Evolutionary conservation across 2,329 filamentous ascomycete species (phyloP).

Genomic region (Pestalotiopsis sp.): DNA sequence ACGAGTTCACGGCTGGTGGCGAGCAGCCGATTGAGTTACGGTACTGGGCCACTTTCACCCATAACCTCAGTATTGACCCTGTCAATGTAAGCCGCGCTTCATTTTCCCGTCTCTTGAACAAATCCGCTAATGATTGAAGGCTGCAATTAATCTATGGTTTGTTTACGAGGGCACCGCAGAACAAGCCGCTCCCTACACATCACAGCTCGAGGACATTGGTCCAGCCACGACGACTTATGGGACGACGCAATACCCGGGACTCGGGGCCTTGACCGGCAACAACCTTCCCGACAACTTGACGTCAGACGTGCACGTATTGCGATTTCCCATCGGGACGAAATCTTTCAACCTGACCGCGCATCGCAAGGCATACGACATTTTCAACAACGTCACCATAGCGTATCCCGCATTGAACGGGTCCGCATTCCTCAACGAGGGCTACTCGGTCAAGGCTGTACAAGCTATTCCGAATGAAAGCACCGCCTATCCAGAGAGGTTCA

Average conservation of each 20-base stretch:
- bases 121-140: background rate
- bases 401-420: constrained; percentile 1
- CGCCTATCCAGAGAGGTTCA: constrained; percentile 10
- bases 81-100: background rate
- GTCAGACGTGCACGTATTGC: background rate
- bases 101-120: no score
- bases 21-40: constrained; percentile 12
- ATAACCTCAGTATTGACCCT: constrained; percentile 3
- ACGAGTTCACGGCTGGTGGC: constrained; percentile 9
- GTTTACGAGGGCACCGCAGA: constrained; percentile 9
- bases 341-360: constrained; percentile 9
- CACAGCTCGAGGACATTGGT: constrained; percentile 1
- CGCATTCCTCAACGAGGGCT: constrained; percentile 8
- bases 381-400: constrained; percentile 2
- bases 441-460: constrained; percentile 7
- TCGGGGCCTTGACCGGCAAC: constrained; percentile 1
- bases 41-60: constrained; percentile 2
- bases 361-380: background rate
- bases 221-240: background rate
- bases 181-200: constrained; percentile 1
- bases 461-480: constrained; percentile 6
- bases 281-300: background rate
- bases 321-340: constrained; percentile 2
- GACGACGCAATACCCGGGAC: background rate
- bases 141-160: background rate